Evolutionary conservation across 2,329 filamentous ascomycete genomes (phyloP), one percentile per base, ranked within the genome.

Genomic region (Alternaria metachromatica): DNA sequence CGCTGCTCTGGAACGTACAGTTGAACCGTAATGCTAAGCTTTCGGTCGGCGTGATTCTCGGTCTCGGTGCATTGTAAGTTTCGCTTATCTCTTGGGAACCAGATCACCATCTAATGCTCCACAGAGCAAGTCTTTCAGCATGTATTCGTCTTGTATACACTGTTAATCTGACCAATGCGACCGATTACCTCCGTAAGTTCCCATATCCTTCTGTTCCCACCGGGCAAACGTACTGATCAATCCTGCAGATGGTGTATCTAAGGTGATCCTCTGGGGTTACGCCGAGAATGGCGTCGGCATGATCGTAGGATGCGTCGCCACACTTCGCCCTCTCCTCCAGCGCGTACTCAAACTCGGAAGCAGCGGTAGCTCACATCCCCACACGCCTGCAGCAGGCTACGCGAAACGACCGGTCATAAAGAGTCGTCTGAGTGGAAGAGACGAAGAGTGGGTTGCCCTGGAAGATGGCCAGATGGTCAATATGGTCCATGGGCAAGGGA

Each of bases 31-130:
- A 59, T 26, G 55, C 60, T 58, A 62, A 62, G 60, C 55, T 62
- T 49, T 62, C 60, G 15, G 60, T 62, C 48, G 55, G 60, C 50
- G 55, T 62, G 10, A 62, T 62, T 62, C 60, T 59, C 56, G 60
- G 60, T 25, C 49, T 62, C 15, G 60, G 60, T 59, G 60, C 60
- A 49, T 55, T 62, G 60, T 62, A 59, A 54, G 60, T 62, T 44
- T 54, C 48, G 60, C 49, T 59, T 48, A 59, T 59, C 11, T 55
- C 25, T n/a, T 41, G 49, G 50, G 11, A 53, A 49, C 43, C 41
- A 21, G 55, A 62, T 62, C 43, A 30, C 48, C 26, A 26, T 33
- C 58, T 44, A 51, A 62, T 53, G 26, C 23, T 5, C 25, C 6
- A 23, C 49, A 62, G 60, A 33, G 60, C 60, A 18, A 59, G 60